Conservation (phyloP, 805 yeast species). For the Candida awuae region DNA sequence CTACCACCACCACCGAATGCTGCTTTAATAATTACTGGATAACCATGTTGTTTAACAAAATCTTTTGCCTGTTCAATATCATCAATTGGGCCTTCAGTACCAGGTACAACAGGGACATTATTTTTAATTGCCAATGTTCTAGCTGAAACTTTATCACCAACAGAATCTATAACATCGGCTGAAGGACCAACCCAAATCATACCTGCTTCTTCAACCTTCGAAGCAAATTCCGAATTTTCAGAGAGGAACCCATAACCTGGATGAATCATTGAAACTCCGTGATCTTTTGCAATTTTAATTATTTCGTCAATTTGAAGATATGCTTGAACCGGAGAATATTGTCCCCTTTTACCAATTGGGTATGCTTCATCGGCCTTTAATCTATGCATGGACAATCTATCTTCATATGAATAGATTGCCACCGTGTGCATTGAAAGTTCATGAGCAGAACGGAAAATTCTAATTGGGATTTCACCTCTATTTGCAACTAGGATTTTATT, state of each 20-base stretch:
- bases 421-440: conserved; percentile 96
- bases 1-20: conserved; percentile 99
- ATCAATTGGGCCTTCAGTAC: conserved; percentile 95
- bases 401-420: conserved; percentile 95
- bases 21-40: conserved; percentile 95
- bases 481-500: conserved; percentile 70
- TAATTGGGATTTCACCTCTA: conserved; percentile 78
- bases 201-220: conserved; percentile 82
- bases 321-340: conserved; percentile 92
- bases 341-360: conserved; percentile 82
- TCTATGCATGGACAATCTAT: conserved; percentile 88
- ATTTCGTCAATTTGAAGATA: conserved; percentile 94
- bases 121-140: conserved; percentile 76
- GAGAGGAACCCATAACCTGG: conserved; percentile 90
- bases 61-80: conserved; percentile 65
- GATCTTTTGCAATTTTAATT: conserved; percentile 71
- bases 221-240: conserved; percentile 89
- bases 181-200: conserved; percentile 96
- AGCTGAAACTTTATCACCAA: conserved; percentile 96
- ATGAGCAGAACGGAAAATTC: conserved; percentile 95
- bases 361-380: conserved; percentile 92
- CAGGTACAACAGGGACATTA: conserved; percentile 91
- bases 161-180: conserved; percentile 78
- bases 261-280: conserved; percentile 77
- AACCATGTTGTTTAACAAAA: conserved; percentile 81